These are phyloP conservation scores for Berberis thunbergii DNA, from an alignment of 164 flowering plant species.

Conservation along the genomic window DNA sequence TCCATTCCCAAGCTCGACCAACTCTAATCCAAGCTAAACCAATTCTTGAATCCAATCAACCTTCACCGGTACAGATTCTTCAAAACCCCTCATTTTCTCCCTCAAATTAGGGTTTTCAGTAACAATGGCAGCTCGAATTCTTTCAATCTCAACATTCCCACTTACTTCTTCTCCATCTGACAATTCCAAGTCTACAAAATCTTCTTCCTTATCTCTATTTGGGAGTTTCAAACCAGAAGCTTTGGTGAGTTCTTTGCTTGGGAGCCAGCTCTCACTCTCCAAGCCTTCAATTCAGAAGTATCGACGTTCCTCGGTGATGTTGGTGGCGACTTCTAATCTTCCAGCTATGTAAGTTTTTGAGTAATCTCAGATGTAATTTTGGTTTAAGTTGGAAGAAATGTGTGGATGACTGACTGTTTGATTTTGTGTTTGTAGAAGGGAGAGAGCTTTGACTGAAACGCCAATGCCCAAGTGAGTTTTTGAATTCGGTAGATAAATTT, in stretches of 20 bases:
- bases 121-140: too few relatives aligned
- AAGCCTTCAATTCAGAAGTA: constrained; percentile 10
- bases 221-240: constrained; percentile 2
- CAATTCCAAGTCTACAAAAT: neutral
- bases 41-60: too few relatives aligned
- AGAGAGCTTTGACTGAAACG: constrained; percentile 28
- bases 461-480: constrained; percentile 38
- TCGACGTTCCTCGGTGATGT: constrained; percentile 11
- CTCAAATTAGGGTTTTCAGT: too few relatives aligned
- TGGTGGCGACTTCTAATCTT: constrained; percentile 21
- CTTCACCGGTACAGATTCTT: too few relatives aligned
- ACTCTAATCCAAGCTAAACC: too few relatives aligned
- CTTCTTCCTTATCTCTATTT: constrained; percentile 11
- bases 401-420: neutral
- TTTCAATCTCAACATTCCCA: too few relatives aligned
- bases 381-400: neutral
- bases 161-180: too few relatives aligned
- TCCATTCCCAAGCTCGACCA: too few relatives aligned
- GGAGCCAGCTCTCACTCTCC: constrained; percentile 21
- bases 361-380: neutral
- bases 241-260: constrained; percentile 17
- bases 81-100: too few relatives aligned
- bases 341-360: constrained; percentile 31
- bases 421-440: constrained; percentile 33
- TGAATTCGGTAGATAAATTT: neutral